A percentile compares a stretch with the other conserved stretches of the same genome.
These are phyloP conservation scores for Chrysanthemum lavandulifolium DNA, from an alignment of 129 eudicot genomes.

Conservation along the genomic window DNA sequence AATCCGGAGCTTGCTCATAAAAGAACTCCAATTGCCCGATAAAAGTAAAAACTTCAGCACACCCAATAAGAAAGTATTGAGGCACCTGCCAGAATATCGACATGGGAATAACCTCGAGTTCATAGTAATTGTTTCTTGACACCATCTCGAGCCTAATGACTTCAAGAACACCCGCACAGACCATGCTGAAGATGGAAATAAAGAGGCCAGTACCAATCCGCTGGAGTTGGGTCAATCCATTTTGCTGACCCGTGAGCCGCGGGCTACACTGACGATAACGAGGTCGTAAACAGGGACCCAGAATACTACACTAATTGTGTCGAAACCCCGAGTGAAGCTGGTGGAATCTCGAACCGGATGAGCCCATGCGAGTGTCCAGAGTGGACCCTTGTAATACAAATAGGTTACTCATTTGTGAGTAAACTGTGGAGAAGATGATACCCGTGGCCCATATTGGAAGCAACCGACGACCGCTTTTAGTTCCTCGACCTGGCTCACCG, in stretches of 20 bases:
- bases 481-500: slow-evolving; percentile 67
- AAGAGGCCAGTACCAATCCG: slow-evolving; percentile 61
- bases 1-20: slow-evolving; percentile 40
- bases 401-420: slow-evolving; percentile 26
- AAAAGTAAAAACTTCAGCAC: slow-evolving; percentile 30
- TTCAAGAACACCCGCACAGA: slow-evolving; percentile 53
- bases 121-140: slow-evolving; percentile 19
- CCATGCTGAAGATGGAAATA: slow-evolving; percentile 58
- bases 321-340: slow-evolving; percentile 30
- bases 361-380: slow-evolving; percentile 26
- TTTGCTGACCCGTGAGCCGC: slow-evolving; percentile 49
- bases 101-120: slow-evolving; percentile 23
- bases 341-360: slow-evolving; percentile 28
- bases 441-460: slow-evolving; percentile 35
- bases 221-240: slow-evolving; percentile 61
- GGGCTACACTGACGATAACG: slow-evolving; percentile 22
- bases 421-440: slow-evolving; percentile 21
- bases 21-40: slow-evolving; percentile 39
- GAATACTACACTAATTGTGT: slow-evolving; percentile 32
- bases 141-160: slow-evolving; percentile 21
- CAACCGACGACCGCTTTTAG: slow-evolving; percentile 26
- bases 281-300: slow-evolving; percentile 35
- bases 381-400: slow-evolving; percentile 37
- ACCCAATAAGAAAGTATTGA: slow-evolving; percentile 33
- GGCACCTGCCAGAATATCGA: slow-evolving; percentile 43